Conservation (phyloP, 2,329 filamentous ascomycete genomes). For the Fusarium falciforme region DNA sequence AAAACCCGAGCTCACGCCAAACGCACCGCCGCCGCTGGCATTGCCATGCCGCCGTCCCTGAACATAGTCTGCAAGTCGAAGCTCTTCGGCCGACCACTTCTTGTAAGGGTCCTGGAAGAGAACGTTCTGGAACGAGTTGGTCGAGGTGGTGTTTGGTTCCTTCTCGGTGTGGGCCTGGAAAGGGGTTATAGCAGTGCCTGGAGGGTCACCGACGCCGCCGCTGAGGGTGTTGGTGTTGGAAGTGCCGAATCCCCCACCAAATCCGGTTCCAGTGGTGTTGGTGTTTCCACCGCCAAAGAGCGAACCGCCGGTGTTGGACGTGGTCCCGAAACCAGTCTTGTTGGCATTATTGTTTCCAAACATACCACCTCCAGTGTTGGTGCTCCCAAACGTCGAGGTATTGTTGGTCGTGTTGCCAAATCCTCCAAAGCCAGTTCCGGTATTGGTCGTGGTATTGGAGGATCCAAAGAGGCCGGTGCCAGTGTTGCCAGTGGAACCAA, state of each 20-base stretch:
- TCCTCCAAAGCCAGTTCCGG: slow-evolving; percentile 53
- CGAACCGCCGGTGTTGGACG: slow-evolving; percentile 54
- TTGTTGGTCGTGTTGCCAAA: slow-evolving; percentile 52
- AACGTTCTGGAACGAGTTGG: slow-evolving; percentile 81
- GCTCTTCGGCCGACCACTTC: slow-evolving; percentile 90
- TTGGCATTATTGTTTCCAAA: slow-evolving; percentile 62
- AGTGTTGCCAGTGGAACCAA: slow-evolving; percentile 58
- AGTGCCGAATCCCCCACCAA: slow-evolving; percentile 56
- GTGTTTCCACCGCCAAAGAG: slow-evolving; percentile 58
- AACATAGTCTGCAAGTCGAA: slow-evolving; percentile 87
- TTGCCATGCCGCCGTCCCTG: slow-evolving; percentile 89
- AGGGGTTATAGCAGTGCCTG: slow-evolving; percentile 76
- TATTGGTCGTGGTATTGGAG: slow-evolving; percentile 52
- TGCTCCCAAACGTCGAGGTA: slow-evolving; percentile 55
- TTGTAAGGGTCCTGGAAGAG: slow-evolving; percentile 83
- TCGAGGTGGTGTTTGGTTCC: slow-evolving; percentile 68
- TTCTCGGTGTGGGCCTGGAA: slow-evolving; percentile 81
- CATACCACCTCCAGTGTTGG: slow-evolving; percentile 57
- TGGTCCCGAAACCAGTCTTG: slow-evolving; percentile 64
- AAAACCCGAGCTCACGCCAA: slow-evolving; percentile 72
- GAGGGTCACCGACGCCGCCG: slow-evolving; percentile 65
- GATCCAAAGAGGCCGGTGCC: slow-evolving; percentile 61
- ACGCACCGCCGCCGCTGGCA: slow-evolving; percentile 84
- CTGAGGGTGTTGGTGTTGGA: slow-evolving; percentile 63
- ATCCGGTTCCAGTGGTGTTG: slow-evolving; percentile 46